These are phyloP conservation scores for Kwoniella heveanensis DNA, from an alignment of 768 basidiomycete genomes.

Conservation along the genomic window DNA sequence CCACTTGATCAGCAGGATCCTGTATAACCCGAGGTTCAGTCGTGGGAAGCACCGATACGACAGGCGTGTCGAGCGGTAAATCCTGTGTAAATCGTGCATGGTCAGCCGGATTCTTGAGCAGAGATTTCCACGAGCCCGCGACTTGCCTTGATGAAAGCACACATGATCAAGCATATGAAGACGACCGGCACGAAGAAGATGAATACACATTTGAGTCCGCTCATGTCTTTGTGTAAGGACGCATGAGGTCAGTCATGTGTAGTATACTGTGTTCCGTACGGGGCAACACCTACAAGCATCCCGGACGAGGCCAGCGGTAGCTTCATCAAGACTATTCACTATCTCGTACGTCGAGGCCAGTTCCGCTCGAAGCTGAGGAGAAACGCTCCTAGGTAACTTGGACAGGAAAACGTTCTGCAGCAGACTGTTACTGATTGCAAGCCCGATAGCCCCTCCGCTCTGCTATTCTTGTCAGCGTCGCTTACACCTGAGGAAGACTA, in stretches of 20 bases:
- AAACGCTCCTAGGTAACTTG: conserved; percentile 28
- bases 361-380: conserved; percentile 2
- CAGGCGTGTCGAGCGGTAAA: neutral
- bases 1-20: neutral
- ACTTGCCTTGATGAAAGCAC: conserved; percentile 34
- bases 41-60: neutral
- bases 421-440: conserved; percentile 45
- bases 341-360: conserved; percentile 2
- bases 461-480: conserved; percentile 20
- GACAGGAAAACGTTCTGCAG: conserved; percentile 41
- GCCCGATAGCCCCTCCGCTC: conserved; percentile 47
- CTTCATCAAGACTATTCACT: neutral
- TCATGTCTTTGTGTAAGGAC: conserved; percentile 29
- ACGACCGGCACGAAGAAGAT: conserved; percentile 46
- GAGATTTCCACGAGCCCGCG: neutral
- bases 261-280: no score
- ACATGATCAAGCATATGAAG: conserved; percentile 34
- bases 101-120: neutral
- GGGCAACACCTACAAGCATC: conserved; percentile 22
- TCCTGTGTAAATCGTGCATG: neutral
- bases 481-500: neutral
- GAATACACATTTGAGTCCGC: conserved; percentile 40
- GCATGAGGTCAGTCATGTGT: no score
- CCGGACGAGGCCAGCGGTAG: neutral
- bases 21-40: neutral